Percentiles rank a stretch among this genome's conserved stretches.
Evolutionary conservation across 176 grass and related monocot species (phyloP).

Genomic region (Alloteropsis semialata): DNA sequence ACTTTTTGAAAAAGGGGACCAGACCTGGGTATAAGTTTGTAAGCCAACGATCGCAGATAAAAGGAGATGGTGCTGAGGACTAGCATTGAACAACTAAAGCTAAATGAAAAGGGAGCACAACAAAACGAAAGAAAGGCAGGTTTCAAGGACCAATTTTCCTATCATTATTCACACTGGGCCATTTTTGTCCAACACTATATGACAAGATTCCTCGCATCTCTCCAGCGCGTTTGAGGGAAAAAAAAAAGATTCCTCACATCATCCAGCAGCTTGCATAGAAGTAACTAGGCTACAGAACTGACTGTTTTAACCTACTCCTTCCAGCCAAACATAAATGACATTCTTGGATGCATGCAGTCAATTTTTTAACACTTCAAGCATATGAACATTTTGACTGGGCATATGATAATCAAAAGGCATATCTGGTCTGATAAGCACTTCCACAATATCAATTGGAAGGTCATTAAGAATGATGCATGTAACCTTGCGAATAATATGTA

Average conservation of each 20-base stretch:
- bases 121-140: background rate
- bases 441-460: background rate
- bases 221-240: too few relatives aligned
- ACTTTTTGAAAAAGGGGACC: background rate
- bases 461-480: background rate
- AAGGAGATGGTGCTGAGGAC: background rate
- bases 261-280: background rate
- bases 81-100: background rate
- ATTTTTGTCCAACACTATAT: background rate
- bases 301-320: background rate
- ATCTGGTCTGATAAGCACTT: background rate
- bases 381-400: background rate
- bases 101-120: background rate
- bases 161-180: background rate
- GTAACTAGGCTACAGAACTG: background rate
- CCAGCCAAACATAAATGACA: background rate
- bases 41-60: background rate
- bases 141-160: background rate
- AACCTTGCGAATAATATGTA: background rate
- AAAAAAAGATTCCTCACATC: background rate
- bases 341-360: background rate
- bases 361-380: background rate
- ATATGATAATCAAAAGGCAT: background rate
- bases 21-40: background rate
- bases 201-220: background rate